A percentile compares a stretch with the other conserved stretches of the same genome.
Conservation (phyloP, 1,284 basidiomycete genomes). For the Kwoniella shivajii region DNA sequence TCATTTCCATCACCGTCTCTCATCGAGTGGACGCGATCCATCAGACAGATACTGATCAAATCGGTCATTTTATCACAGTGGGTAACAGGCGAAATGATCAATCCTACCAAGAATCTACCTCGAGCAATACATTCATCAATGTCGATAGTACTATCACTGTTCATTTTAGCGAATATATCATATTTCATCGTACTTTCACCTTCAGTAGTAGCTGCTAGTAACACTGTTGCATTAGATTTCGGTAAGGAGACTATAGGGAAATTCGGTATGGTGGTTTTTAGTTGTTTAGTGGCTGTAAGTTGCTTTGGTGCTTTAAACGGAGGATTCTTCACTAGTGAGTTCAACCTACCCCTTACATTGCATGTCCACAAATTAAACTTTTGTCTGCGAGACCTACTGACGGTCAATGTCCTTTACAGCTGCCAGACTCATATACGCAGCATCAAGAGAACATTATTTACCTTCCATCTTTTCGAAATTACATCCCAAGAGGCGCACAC, state of each 20-base stretch:
- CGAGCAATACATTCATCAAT: constrained; percentile 87
- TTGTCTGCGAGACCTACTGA: no score
- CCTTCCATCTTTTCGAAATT: constrained; percentile 77
- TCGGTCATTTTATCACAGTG: constrained; percentile 58
- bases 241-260: constrained; percentile 83
- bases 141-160: constrained; percentile 65
- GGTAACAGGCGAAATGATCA: constrained; percentile 87
- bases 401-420: constrained; percentile 38
- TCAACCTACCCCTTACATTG: no score
- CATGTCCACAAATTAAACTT: no score
- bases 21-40: no score
- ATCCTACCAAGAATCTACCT: constrained; percentile 83
- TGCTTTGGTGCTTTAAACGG: constrained; percentile 92
- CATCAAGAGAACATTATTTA: constrained; percentile 83
- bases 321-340: constrained; percentile 71
- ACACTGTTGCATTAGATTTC: constrained; percentile 94
- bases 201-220: constrained; percentile 60
- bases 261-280: constrained; percentile 82
- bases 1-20: no score
- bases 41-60: no score
- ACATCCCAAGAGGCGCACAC: constrained; percentile 73
- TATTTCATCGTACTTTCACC: constrained; percentile 94
- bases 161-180: constrained; percentile 79
- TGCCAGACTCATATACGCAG: constrained; percentile 81
- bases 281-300: constrained; percentile 82